Conservation (phyloP, 2,329 filamentous ascomycete genomes). For the Lecanicillium sp. region DNA sequence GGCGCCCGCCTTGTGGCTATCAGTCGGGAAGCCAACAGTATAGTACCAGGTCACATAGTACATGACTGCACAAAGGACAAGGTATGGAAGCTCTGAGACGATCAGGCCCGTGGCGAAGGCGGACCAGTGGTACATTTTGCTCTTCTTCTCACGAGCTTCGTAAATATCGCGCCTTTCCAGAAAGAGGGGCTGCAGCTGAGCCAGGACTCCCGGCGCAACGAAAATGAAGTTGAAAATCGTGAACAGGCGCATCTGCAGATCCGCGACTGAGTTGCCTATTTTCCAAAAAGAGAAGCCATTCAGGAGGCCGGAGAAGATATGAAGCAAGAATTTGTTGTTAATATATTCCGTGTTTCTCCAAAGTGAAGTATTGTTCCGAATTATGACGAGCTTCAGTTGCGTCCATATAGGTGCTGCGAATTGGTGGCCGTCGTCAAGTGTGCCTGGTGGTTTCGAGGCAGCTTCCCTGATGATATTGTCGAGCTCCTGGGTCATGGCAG, state of each 20-base stretch:
- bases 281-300: conserved; percentile 59
- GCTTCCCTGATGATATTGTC: conserved; percentile 54
- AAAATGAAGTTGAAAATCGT: conserved; percentile 60
- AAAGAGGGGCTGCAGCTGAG: conserved; percentile 42
- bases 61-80: conserved; percentile 37
- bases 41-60: conserved; percentile 55
- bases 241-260: conserved; percentile 51
- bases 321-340: conserved; percentile 55
- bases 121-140: conserved; percentile 44
- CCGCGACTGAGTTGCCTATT: conserved; percentile 44
- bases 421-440: conserved; percentile 22
- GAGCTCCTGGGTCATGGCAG: conserved; percentile 53
- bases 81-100: conserved; percentile 34
- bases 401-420: background rate
- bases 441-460: conserved; percentile 35
- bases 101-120: conserved; percentile 43
- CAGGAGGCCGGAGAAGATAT: conserved; percentile 50
- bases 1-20: conserved; percentile 41
- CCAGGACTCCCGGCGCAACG: conserved; percentile 34
- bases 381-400: background rate
- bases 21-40: conserved; percentile 44
- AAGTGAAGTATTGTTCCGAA: conserved; percentile 21
- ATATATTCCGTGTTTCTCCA: conserved; percentile 60
- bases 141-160: conserved; percentile 43
- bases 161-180: conserved; percentile 42